Evolutionary conservation across 352 stramenopile species (phyloP).

Genomic region (Globisporangium heterothallicum): DNA sequence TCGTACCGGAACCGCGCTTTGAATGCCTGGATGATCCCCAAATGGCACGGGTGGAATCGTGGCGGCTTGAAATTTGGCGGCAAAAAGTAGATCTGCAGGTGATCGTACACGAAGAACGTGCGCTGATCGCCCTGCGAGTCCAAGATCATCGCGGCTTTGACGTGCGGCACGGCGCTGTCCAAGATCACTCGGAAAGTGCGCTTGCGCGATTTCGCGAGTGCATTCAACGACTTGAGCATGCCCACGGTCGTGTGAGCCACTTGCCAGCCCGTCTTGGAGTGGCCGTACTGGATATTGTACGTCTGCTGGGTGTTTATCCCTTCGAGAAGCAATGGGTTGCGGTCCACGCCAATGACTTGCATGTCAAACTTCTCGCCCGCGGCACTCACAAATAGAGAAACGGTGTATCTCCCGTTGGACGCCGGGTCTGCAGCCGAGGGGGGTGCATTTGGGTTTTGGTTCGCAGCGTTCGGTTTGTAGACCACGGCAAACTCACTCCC

Average conservation of each 20-base stretch:
- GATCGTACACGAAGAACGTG: slow-evolving; percentile 83
- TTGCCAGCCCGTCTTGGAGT: slow-evolving; percentile 80
- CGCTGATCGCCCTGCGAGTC: slow-evolving; percentile 82
- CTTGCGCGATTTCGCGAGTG: slow-evolving; percentile 58
- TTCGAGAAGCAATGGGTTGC: slow-evolving; percentile 47
- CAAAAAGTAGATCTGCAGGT: slow-evolving; percentile 77
- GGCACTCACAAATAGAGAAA: slow-evolving; percentile 74
- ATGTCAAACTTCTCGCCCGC: slow-evolving; percentile 76
- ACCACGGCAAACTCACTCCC: slow-evolving; percentile 67
- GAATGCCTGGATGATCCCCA: slow-evolving; percentile 74
- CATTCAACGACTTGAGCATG: slow-evolving; percentile 77
- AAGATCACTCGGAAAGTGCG: slow-evolving; percentile 79
- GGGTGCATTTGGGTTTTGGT: slow-evolving; percentile 1
- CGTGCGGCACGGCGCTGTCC: slow-evolving; percentile 74
- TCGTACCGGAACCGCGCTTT: slow-evolving; percentile 77
- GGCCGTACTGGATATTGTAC: slow-evolving; percentile 74
- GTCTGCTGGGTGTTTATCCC: slow-evolving; percentile 50
- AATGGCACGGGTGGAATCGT: slow-evolving; percentile 69
- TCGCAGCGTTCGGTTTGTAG: slow-evolving; percentile 34
- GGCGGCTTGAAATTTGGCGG: slow-evolving; percentile 72
- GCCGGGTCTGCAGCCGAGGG: neutral
- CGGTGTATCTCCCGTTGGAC: slow-evolving; percentile 48
- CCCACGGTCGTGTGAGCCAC: slow-evolving; percentile 73
- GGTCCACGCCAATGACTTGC: slow-evolving; percentile 74
- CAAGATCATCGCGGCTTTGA: slow-evolving; percentile 83